Percentiles rank a stretch among this genome's conserved stretches.
phyloP scores from a whole-genome alignment of 768 basidiomycete species.

The Pisolithus marmoratus region DNA sequence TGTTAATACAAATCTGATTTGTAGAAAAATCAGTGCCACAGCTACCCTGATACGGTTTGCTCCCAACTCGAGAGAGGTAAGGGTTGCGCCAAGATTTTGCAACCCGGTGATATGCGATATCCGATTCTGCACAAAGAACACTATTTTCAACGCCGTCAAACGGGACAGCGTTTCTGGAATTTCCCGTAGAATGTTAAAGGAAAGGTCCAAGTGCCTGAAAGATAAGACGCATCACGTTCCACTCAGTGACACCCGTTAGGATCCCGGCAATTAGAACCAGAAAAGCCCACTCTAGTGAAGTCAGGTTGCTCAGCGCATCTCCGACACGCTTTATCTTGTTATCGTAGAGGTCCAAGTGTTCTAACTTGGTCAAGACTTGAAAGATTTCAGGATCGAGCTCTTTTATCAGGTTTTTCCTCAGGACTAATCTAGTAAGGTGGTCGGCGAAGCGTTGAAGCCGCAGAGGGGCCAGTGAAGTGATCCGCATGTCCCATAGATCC shows the following conservation, averaged over 20 bases:
- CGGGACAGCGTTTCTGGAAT: conserved; percentile 58
- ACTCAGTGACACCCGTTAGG: background rate
- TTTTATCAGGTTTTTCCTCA: conserved; percentile 83
- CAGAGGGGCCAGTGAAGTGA: conserved; percentile 63
- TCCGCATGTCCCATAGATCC: conserved; percentile 76
- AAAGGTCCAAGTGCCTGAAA: conserved; percentile 78
- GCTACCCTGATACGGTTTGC: conserved; percentile 84
- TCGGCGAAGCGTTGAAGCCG: conserved; percentile 66
- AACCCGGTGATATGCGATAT: conserved; percentile 76
- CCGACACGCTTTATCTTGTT: conserved; percentile 81
- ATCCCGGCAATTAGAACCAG: background rate
- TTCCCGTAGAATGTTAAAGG: conserved; percentile 83
- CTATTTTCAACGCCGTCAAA: conserved; percentile 59
- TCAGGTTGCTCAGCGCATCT: conserved; percentile 53
- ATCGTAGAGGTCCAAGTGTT: conserved; percentile 94
- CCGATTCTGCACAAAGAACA: conserved; percentile 97
- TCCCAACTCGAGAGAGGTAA: conserved; percentile 86
- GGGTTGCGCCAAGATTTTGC: conserved; percentile 42
- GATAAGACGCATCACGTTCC: background rate
- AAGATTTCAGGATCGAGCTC: conserved; percentile 71
- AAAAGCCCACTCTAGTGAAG: conserved; percentile 49
- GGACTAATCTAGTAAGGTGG: conserved; percentile 67
- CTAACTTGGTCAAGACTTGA: conserved; percentile 55
- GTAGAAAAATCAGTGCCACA: background rate
- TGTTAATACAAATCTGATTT: background rate